phyloP scores from a whole-genome alignment of 2,329 filamentous ascomycete species.

The Trichophyton mentagrophytes region DNA sequence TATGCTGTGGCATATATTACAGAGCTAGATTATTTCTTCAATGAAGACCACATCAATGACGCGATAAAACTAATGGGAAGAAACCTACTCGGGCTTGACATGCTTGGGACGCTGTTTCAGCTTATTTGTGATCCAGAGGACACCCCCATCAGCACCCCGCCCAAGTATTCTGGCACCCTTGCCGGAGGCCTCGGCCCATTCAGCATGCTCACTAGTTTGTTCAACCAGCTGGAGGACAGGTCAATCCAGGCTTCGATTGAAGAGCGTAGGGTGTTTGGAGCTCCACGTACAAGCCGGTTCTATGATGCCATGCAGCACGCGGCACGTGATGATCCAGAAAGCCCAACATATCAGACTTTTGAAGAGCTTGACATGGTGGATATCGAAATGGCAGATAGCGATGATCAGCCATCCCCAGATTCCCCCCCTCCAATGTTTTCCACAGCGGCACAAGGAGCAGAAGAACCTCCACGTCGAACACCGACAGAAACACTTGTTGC shows the following conservation, averaged over 20 bases:
- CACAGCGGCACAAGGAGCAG: background rate
- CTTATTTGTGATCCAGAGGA: slow-evolving; percentile 8
- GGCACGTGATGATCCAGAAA: too few relatives aligned
- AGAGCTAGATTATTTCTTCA: slow-evolving; percentile 10
- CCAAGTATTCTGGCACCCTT: slow-evolving; percentile 5
- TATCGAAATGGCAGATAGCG: background rate
- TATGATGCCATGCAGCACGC: background rate
- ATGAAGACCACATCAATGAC: slow-evolving; percentile 6
- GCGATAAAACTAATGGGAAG: too few relatives aligned
- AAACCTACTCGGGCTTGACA: slow-evolving; percentile 9
- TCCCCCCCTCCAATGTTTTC: background rate
- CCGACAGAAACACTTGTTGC: slow-evolving; percentile 12
- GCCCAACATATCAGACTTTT: too few relatives aligned
- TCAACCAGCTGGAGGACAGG: slow-evolving; percentile 5
- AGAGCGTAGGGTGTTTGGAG: background rate
- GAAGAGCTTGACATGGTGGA: too few relatives aligned
- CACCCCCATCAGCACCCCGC: slow-evolving; percentile 6
- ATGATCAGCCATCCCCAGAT: background rate
- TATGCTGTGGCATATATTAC: slow-evolving; percentile 10
- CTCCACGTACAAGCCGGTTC: slow-evolving; percentile 5
- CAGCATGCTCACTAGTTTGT: slow-evolving; percentile 8
- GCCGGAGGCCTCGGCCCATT: slow-evolving; percentile 11
- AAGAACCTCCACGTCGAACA: slow-evolving; percentile 9
- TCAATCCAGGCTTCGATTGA: slow-evolving; percentile 1
- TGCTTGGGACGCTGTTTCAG: slow-evolving; percentile 9